Evolutionary conservation across 345 rosid genomes (phyloP), one percentile per base, ranked within the genome.

Genomic region (Carallia pectinifolia): DNA sequence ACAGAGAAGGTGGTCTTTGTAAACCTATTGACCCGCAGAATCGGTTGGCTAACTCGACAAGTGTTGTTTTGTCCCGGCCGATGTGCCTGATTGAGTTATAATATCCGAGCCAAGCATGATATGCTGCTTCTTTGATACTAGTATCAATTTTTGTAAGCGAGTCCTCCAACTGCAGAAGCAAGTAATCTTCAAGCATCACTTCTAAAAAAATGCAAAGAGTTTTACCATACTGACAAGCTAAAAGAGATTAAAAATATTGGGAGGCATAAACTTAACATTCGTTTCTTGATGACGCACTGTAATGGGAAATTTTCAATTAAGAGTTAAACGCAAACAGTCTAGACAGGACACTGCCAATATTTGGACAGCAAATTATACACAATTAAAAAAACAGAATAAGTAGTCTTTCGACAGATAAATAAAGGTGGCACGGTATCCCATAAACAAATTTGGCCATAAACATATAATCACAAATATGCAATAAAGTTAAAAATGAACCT

Each of bases 31-130:
- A 96, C 59, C 81, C 74, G 1, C 87, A 83, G 77, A 96, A 96
- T 71, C 56, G 85, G 65, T 74, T 86, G 60, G 97, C 97, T 62
- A 90, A 87, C 81, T 89, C 98, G 1, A 86, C 96, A 7, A 96
- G 88, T 0, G 84, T 85, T 36, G 96, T 96, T 74, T 96, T 96
- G 66, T 90, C 97, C 71, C 99, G 77, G 66, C 98, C 93, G 19
- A 87, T 90, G 81, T 89, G 87, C 64, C 85, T 78, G 80, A 96
- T 85, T 3, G 98, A 92, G 82, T 86, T 92, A 66, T 95, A 96
- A 56, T 92, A 96, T 52, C 93, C 94, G 52, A 96, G 95, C 97
- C 99, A 96, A 58, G 96, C 90, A 81, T 90, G 96, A 82, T 90
- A 96, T 17, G 98, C 98, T 64, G 87, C 98, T 85, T 96, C 99